These are phyloP conservation scores for Termitomyces sp. DNA, from an alignment of 768 basidiomycete species.

Conservation along the genomic window DNA sequence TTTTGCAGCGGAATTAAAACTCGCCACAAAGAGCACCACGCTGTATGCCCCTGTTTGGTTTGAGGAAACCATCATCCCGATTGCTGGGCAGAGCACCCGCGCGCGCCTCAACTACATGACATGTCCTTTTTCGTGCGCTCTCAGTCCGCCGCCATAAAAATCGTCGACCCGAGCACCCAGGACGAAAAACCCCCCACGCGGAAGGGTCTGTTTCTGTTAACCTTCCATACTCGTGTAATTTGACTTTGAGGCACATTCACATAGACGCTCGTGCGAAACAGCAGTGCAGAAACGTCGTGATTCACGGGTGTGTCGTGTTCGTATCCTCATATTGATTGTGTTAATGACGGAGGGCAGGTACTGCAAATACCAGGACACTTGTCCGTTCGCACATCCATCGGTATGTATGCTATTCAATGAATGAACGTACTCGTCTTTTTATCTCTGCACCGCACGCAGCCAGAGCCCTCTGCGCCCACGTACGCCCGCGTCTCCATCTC, in stretches of 20 bases:
- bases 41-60: slow-evolving; percentile 5
- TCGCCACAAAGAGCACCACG: too few species aligned
- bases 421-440: neutral
- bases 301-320: too few species aligned
- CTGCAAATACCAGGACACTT: slow-evolving; percentile 85
- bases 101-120: slow-evolving; percentile 6
- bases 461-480: slow-evolving; percentile 22
- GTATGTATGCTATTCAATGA: slow-evolving; percentile 49
- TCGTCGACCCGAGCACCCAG: slow-evolving; percentile 55
- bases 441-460: slow-evolving; percentile 8
- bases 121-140: slow-evolving; percentile 75
- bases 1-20: too few species aligned
- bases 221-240: neutral
- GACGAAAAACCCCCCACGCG: slow-evolving; percentile 33
- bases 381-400: slow-evolving; percentile 76
- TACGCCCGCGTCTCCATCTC: slow-evolving; percentile 18
- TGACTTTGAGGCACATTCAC: slow-evolving; percentile 20
- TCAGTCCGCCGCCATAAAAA: slow-evolving; percentile 62
- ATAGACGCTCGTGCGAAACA: slow-evolving; percentile 58
- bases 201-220: slow-evolving; percentile 51
- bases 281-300: slow-evolving; percentile 87
- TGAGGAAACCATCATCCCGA: neutral
- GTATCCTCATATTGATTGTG: too few species aligned
- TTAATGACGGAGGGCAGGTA: slow-evolving; percentile 36
- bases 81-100: slow-evolving; percentile 16